Evolutionary conservation across 2,329 filamentous ascomycete species (phyloP), one percentile per base, ranked within the genome.

Genomic region (Colletotrichum plurivorum): DNA sequence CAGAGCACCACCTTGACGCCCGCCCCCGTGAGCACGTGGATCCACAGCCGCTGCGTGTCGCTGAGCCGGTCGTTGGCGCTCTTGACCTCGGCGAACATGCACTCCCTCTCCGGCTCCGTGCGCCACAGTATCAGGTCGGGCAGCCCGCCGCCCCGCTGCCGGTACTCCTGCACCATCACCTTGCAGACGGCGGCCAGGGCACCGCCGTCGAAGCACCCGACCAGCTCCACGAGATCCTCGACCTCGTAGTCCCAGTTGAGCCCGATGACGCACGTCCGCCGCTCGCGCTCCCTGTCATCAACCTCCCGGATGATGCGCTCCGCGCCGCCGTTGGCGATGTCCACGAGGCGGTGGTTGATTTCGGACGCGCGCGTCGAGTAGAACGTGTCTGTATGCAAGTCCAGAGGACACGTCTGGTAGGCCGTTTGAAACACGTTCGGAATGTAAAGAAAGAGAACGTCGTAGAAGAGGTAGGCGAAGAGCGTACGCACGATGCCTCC

Each of bases 351-450:
- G 71, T 91, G 90, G 76, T 97, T 97, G 77, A 98, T 96, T 81
- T 97, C 95, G 4, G 92, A 94, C 43, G 92, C 90, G n/a, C 96
- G 89, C 1, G 91, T 90, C 0, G 93, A 89, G 77, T 94, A 98
- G 82, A 99, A 99, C 3, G 93, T 91, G 78, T 99, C 96, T 0
- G 95, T 97, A 77, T 97, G 93, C 6, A 99, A 84, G 78, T 99
- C 96, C 4, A 99, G 83, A 1, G 96, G 96, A 76, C 94, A 97
- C 0, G 94, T 97, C 80, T 99, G 96, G 78, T 94, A 99, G 1
- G 92, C 89, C 6, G 96, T 99, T 78, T 98, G 95, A 79, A 99
- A 99, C 63, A 99, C 95, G 74, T 98, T 97, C 27, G 96, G 95
- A 5, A 98, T 89, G 79, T 97, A 97, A 27, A 94, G 85, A 81